Base-by-base conservation (phyloP, 2,329 filamentous ascomycete genomes). In the Stachybotrys elegans region DNA sequence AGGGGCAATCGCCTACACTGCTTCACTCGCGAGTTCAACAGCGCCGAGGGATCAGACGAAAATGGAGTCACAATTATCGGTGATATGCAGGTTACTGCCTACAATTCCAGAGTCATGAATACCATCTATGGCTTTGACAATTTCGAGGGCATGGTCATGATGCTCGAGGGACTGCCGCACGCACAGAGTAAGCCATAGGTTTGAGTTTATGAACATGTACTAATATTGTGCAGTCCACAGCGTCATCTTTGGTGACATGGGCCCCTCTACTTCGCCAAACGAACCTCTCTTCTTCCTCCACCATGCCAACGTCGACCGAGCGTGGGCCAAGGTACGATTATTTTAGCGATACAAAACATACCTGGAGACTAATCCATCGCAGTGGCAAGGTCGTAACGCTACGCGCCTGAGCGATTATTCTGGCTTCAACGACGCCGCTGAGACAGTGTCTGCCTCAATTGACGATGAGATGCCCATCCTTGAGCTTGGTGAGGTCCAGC, bases 231-330 rank as follows among this genome's bases (percentile, higher is more conserved):
- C 22, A 40, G 38, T 40, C n/a, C 38, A 40, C 22, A 40, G 38
- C 38, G n/a, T 41, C 19, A 55, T 57, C 32, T 54, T 53, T 0
- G 54, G 54, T 8, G 54, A 57, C 3, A 57, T 57, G 52, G 52
- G 52, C 4, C 54, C 54, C 2, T 37, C 54, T n/a, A 57, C 54
- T n/a, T 54, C 53, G 5, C 55, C 57, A 4, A 54, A 54, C 17
- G 55, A 60, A 29, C 50, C 57, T n/a, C 45, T 60, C 5, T 59
- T 59, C 41, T 59, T 54, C 40, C 42, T 60, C 0, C 57, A 59
- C 27, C 57, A 60, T 19, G 49, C 50, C 9, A 56, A 60, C 12
- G 51, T 60, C 2, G 56, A 60, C 21, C 53, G 54, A 4, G 50
- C 35, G 17, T 52, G 38, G 38, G 38, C 38, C 14, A 40, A 40